Evolutionary conservation across 768 basidiomycete species (phyloP), one percentile per base, ranked within the genome.

Genomic region (Suillus luteus): DNA sequence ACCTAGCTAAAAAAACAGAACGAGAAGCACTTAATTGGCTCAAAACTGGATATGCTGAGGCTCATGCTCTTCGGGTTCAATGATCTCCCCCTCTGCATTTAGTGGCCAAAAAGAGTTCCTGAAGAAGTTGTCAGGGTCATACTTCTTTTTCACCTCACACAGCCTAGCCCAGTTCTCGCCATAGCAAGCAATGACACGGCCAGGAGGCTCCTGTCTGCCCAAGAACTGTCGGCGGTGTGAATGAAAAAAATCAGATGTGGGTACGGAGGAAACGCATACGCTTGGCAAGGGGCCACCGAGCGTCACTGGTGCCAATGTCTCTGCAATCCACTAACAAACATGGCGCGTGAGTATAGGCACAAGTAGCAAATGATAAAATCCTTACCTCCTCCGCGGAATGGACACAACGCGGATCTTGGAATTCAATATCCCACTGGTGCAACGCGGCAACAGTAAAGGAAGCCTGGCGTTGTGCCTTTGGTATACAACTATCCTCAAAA

Each of bases 371-470:
- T 38, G 51, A 12, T 37, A 44, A 51, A 60, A 38, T 14, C 68
- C 82, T 68, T 62, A 90, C 91, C 76, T 91, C 89, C 75, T 95
- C 92, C 17, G 93, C 94, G 48, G 92, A 89, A 59, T 82, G 81
- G 52, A 93, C 81, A 66, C 94, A 96, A n/a, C 86, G 80, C 51
- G 88, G 85, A 71, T 96, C 94, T 65, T 90, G 85, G 49, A 90
- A 78, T 37, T 88, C 84, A 78, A 95, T 89, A 65, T 92, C 90
- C 95, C 95, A 96, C 72, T 96, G 95, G 74, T 96, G 95, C 31
- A 96, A 80, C 19, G 95, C 94, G 3, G 92, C 91, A 61, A 96
- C 86, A 2, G 91, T 95, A 77, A 94, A 96, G 10, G 84, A 73
- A 1, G 92, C 90, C 73, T 93, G 83, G 55, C 95, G 87, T 70